Conservation (phyloP, 352 stramenopile genomes). For the Paralagenidium karlingii region DNA sequence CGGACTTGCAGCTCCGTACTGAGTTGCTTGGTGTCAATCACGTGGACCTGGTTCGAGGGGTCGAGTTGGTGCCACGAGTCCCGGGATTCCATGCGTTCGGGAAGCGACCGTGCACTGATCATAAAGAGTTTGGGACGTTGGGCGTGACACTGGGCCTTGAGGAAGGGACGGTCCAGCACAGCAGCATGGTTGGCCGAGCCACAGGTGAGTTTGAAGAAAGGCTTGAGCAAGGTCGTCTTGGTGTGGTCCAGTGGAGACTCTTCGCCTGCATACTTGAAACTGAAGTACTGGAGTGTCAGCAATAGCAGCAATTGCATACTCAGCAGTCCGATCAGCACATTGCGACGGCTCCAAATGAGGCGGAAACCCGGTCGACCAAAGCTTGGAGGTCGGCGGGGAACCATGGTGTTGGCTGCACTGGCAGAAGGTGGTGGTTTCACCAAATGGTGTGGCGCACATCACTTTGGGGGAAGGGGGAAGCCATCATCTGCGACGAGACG, state of each 20-base stretch:
- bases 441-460: no score
- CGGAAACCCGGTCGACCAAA: no score
- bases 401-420: no score
- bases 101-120: slow-evolving; percentile 2
- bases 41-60: not conserved
- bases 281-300: slow-evolving; percentile 1
- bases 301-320: no score
- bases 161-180: not conserved
- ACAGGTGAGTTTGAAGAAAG: slow-evolving; percentile 1
- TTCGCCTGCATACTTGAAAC: slow-evolving; percentile 1
- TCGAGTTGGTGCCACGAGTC: slow-evolving; percentile 1
- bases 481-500: no score
- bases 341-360: no score
- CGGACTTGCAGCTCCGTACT: slow-evolving; percentile 1
- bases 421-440: no score
- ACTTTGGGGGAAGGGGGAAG: no score
- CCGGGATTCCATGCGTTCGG: not conserved
- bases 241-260: slow-evolving; percentile 4
- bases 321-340: no score
- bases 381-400: no score
- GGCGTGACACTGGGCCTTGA: not conserved
- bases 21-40: slow-evolving; percentile 3
- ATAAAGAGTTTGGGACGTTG: slow-evolving; percentile 1
- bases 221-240: slow-evolving; percentile 5
- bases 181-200: not conserved